Base-by-base conservation (phyloP, 2,329 filamentous ascomycete species). In the Fonsecaea monophora region DNA sequence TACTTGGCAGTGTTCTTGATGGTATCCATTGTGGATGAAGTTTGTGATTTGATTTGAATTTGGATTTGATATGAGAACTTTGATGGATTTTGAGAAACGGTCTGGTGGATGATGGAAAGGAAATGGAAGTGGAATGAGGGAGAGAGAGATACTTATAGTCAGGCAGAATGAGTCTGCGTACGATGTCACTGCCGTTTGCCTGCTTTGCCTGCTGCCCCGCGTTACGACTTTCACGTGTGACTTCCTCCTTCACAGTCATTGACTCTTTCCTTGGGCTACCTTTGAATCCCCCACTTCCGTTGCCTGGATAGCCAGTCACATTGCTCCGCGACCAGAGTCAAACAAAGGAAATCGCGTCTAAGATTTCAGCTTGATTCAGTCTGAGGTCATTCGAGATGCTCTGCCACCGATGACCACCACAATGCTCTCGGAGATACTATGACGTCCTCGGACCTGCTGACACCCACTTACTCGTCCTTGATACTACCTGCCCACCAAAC, bases 1-100 rank as follows among this genome's bases (percentile, higher is more conserved):
- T 72, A 72, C 70, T 73, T 73, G 63, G 70, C 70, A 42, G 70
- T 64, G 68, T 72, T 67, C 67, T 72, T 73, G 69, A 73, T 60
- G 56, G 70, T 57, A 6, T 73, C 71, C 71, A 73, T 73, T 71
- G 62, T 69, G 69, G 58, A 61, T 53, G 35, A 53, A 48, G 45
- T 62, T 42, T 63, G 38, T 66, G 67, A 60, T 62, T 56, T 67
- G 4, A 32, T 32, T 32, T 32, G 61, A 58, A 40, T 58, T 13
- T 62, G 15, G 34, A 4, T 55, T 55, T 35, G 40, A 15, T 50
- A 30, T 58, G 38, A 32, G 15, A 45, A 25, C 32, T 25, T 59
- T 63, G 42, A 45, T 50, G n/a, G 35, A 56, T 64, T 37, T 37
- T 55, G 64, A 56, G 62, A 65, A 48, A 48, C 6, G 38, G 4